Conservation (phyloP, 2,329 filamentous ascomycete genomes). For the Akanthomyces dipterigenus region DNA sequence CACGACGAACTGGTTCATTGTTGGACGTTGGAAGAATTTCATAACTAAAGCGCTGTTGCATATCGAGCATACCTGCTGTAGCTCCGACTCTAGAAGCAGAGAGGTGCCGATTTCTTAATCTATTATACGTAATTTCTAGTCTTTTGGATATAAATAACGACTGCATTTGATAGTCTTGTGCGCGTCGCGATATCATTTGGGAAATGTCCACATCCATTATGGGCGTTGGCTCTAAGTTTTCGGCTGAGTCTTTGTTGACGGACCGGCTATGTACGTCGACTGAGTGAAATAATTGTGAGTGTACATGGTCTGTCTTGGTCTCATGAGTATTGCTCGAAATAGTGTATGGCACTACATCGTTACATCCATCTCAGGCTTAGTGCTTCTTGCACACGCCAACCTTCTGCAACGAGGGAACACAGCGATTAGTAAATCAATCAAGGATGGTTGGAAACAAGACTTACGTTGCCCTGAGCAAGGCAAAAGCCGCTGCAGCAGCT, state of each 20-base stretch:
- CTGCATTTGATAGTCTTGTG: background rate
- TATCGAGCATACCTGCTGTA: background rate
- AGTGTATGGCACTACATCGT: background rate
- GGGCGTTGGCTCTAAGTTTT: background rate
- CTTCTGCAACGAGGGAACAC: background rate
- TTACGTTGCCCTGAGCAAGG: background rate
- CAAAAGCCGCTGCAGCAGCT: background rate
- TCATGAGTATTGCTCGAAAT: background rate
- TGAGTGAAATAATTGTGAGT: background rate
- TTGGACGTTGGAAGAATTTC: background rate
- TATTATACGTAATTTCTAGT: conserved; percentile 7
- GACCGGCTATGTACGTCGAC: background rate
- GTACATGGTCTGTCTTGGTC: background rate
- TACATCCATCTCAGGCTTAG: background rate
- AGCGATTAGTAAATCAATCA: background rate
- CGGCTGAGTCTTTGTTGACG: background rate
- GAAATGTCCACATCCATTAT: background rate
- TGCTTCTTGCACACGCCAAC: background rate
- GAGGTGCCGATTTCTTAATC: background rate
- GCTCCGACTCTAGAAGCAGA: background rate
- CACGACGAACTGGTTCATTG: background rate
- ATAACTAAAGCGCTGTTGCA: background rate
- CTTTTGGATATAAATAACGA: conserved; percentile 10
- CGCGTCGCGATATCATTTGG: background rate
- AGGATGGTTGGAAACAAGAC: background rate